Percentiles rank a stretch among this genome's conserved stretches.
These are phyloP conservation scores for Erysiphe pulchra DNA, from an alignment of 2,329 filamentous ascomycete genomes.

Conservation along the genomic window DNA sequence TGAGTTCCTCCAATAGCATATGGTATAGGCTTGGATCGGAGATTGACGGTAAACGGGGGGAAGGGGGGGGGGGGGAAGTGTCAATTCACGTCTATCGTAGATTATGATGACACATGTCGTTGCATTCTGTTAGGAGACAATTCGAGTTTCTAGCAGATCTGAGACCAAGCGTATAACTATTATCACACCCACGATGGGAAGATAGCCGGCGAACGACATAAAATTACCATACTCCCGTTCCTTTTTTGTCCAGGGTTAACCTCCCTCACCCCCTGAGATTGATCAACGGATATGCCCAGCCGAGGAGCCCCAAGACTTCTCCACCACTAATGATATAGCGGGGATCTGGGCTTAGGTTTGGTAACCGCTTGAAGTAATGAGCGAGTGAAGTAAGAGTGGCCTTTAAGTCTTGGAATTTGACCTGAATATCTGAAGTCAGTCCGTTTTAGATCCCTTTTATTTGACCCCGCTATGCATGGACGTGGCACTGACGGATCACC, in stretches of 20 bases:
- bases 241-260: not conserved
- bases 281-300: not conserved
- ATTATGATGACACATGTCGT: not conserved
- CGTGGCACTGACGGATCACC: too few relatives aligned
- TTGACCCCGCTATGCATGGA: too few relatives aligned
- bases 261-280: not conserved
- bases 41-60: not conserved
- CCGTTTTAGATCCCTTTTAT: too few relatives aligned
- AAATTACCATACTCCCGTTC: not conserved
- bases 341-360: too few relatives aligned
- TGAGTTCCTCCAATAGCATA: too few relatives aligned
- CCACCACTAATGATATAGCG: not conserved
- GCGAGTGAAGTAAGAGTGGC: too few relatives aligned
- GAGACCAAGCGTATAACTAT: not conserved
- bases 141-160: not conserved
- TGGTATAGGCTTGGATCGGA: not conserved
- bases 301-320: not conserved
- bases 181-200: not conserved
- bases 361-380: too few relatives aligned
- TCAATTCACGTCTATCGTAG: too few relatives aligned
- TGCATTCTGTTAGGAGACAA: not conserved
- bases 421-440: too few relatives aligned
- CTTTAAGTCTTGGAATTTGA: too few relatives aligned
- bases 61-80: not conserved
- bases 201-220: not conserved